Percentiles rank a stretch among this genome's conserved stretches.
phyloP scores from a whole-genome alignment of 768 basidiomycete genomes.

The Russula emetica region DNA sequence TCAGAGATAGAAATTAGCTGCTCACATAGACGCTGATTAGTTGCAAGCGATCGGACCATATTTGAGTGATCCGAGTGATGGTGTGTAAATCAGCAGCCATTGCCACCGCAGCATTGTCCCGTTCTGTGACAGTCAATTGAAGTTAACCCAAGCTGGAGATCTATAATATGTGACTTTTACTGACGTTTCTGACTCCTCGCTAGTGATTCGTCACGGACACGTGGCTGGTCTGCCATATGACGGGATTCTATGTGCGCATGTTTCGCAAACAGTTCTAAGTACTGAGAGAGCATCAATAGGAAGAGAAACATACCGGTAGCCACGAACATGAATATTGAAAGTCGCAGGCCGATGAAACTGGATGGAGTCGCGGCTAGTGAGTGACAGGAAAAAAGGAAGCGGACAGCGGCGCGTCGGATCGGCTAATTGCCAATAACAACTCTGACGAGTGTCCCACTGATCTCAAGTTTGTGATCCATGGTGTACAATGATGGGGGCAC shows the following conservation, averaged over 20 bases:
- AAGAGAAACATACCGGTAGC: neutral
- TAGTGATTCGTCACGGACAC: neutral
- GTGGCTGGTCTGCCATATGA: neutral
- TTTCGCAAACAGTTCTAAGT: neutral
- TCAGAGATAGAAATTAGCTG: neutral
- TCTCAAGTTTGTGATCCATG: no score
- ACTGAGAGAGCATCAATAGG: neutral
- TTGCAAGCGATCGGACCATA: constrained; percentile 23
- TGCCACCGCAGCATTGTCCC: constrained; percentile 2
- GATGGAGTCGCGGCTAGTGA: neutral
- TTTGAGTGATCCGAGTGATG: constrained; percentile 14
- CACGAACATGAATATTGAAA: constrained; percentile 4
- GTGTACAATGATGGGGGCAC: no score
- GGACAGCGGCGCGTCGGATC: no score
- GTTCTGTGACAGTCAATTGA: neutral
- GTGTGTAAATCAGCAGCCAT: constrained; percentile 19
- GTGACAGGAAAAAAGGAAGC: no score
- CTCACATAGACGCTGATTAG: constrained; percentile 24
- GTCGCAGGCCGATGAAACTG: neutral
- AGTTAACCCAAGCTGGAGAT: neutral
- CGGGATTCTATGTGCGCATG: neutral
- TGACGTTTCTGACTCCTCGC: constrained; percentile 11
- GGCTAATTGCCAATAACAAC: no score
- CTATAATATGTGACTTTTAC: neutral
- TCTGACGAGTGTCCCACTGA: no score